Percentiles rank a stretch among this genome's conserved stretches.
phyloP scores from a whole-genome alignment of 108 stramenopile species.

The Cyclotella sp. region DNA sequence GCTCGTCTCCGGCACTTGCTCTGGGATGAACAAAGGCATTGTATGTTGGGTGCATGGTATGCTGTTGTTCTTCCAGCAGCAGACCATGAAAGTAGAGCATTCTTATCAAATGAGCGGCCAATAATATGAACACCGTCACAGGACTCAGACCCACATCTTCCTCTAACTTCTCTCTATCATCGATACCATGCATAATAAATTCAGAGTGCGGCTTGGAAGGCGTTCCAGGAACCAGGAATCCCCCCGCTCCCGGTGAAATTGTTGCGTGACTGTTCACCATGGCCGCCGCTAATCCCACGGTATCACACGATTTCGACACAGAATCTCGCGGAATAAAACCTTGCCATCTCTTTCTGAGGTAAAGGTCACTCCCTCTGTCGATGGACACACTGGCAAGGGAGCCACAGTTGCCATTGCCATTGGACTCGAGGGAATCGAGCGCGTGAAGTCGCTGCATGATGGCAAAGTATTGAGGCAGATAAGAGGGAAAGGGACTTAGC shows the following conservation, averaged over 20 bases:
- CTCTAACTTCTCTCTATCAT: background rate
- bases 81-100: conserved; percentile 55
- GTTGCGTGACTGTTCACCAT: too few relatives aligned
- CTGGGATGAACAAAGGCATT: background rate
- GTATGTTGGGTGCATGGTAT: background rate
- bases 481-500: conserved; percentile 45
- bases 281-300: background rate
- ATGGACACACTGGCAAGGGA: background rate
- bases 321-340: background rate
- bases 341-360: conserved; percentile 14
- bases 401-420: background rate
- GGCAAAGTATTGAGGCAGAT: conserved; percentile 52
- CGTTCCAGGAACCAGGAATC: conserved; percentile 20
- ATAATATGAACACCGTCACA: conserved; percentile 38
- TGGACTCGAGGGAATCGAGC: background rate
- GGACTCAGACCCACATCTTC: conserved; percentile 40
- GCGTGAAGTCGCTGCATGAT: conserved; percentile 32
- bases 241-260: conserved; percentile 1
- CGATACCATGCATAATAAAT: background rate
- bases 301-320: background rate
- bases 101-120: conserved; percentile 49
- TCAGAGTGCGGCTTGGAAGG: conserved; percentile 24
- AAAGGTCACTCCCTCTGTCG: conserved; percentile 13
- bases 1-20: conserved; percentile 14
- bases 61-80: conserved; percentile 17